Evolutionary conservation across 306 rosid species (phyloP).

Genomic region (Lathyrus aphaca): DNA sequence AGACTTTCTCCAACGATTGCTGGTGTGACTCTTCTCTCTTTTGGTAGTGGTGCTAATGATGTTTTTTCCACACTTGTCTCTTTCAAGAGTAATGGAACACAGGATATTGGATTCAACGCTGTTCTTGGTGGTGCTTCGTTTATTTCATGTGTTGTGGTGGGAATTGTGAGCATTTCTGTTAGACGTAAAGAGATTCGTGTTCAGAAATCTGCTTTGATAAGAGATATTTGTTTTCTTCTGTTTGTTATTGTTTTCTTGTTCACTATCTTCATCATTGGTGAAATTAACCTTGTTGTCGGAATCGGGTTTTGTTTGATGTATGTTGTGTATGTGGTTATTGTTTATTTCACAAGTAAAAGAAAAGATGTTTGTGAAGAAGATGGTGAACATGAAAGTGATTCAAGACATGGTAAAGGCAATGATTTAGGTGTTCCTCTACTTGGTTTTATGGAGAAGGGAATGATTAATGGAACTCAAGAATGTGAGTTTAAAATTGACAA

Average conservation of each 20-base stretch:
- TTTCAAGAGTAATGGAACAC: constrained; percentile 48
- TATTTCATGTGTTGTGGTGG: constrained; percentile 59
- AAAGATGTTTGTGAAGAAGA: constrained; percentile 39
- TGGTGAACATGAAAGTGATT: constrained; percentile 19
- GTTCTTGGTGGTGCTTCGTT: constrained; percentile 61
- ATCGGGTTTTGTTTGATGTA: constrained; percentile 48
- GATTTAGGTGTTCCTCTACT: constrained; percentile 56
- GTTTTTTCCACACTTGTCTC: constrained; percentile 57
- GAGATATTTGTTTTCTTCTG: constrained; percentile 56
- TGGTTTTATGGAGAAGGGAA: constrained; percentile 46
- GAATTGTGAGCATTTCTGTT: constrained; percentile 48
- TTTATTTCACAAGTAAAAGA: constrained; percentile 40
- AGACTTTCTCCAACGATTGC: constrained; percentile 61
- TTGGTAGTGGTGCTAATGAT: constrained; percentile 61
- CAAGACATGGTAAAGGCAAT: constrained; percentile 5
- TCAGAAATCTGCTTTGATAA: constrained; percentile 47
- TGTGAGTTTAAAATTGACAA: constrained; percentile 35
- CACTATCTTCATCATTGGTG: constrained; percentile 40
- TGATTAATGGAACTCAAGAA: constrained; percentile 34
- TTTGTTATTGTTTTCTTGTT: constrained; percentile 49
- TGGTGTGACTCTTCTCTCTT: constrained; percentile 66
- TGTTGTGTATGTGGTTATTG: constrained; percentile 52
- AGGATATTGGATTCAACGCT: constrained; percentile 49
- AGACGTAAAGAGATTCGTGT: constrained; percentile 36
- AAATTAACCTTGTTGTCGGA: constrained; percentile 50